Conservation (phyloP, 768 basidiomycete species). For the button mushroom (Agaricus bisporus) region DNA sequence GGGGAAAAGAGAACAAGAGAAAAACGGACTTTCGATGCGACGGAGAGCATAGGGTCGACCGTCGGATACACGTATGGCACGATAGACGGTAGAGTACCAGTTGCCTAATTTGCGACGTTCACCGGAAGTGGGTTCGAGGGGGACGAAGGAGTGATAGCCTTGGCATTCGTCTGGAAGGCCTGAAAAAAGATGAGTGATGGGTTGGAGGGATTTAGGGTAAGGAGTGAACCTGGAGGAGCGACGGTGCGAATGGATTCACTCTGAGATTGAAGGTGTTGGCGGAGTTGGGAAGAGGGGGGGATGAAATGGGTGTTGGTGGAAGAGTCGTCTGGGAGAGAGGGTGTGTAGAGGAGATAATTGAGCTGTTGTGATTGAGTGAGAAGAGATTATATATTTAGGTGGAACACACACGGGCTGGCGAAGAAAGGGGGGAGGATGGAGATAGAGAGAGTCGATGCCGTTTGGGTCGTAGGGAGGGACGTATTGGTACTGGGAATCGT, state of each 20-base stretch:
- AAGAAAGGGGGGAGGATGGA: constrained; percentile 40
- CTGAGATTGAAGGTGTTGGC: constrained; percentile 37
- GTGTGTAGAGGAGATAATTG: constrained; percentile 89
- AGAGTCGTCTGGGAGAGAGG: constrained; percentile 49
- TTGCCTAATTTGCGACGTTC: constrained; percentile 78
- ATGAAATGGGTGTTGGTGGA: constrained; percentile 63
- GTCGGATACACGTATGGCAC: constrained; percentile 66
- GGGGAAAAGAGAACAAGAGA: constrained; percentile 4
- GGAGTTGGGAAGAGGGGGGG: constrained; percentile 35
- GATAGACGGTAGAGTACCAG: constrained; percentile 81
- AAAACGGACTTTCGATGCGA: constrained; percentile 75
- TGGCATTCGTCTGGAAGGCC: constrained; percentile 82
- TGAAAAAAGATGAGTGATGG: constrained; percentile 28
- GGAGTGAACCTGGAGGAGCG: constrained; percentile 27
- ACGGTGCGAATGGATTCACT: constrained; percentile 65
- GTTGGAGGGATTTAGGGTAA: not conserved
- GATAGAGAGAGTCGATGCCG: constrained; percentile 25
- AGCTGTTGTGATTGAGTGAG: constrained; percentile 40
- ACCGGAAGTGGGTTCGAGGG: constrained; percentile 53
- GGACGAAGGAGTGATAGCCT: constrained; percentile 83
- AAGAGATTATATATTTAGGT: not conserved
- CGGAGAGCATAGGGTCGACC: constrained; percentile 74
- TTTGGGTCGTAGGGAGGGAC: constrained; percentile 16
- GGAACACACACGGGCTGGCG: constrained; percentile 57
- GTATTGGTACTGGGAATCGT: constrained; percentile 22